These are phyloP conservation scores for Tolypocladium endophyticum DNA, from an alignment of 2,329 filamentous ascomycete genomes.

Conservation along the genomic window DNA sequence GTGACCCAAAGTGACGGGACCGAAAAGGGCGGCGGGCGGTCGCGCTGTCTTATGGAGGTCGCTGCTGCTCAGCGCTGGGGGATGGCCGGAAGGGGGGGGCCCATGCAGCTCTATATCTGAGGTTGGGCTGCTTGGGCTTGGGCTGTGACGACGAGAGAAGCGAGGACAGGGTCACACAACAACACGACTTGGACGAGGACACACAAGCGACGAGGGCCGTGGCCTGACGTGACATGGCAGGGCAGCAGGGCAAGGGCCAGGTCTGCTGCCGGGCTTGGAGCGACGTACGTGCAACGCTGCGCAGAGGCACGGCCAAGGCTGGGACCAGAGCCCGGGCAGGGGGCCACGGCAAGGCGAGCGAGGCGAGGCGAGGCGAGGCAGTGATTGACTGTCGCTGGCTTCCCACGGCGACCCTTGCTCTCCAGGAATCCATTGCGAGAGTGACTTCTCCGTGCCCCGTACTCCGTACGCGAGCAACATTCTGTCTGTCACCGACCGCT, in stretches of 20 bases:
- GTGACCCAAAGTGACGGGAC: slow-evolving; percentile 2
- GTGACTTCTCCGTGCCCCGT: no score
- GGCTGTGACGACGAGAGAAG: background rate
- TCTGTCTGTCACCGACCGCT: background rate
- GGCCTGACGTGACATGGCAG: slow-evolving; percentile 7
- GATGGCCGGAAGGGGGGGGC: slow-evolving; percentile 1
- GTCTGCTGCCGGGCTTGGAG: background rate
- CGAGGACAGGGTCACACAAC: background rate
- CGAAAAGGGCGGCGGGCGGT: background rate
- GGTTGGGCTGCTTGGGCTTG: background rate
- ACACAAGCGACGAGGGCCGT: slow-evolving; percentile 2
- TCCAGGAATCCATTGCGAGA: no score
- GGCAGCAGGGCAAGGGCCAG: slow-evolving; percentile 1
- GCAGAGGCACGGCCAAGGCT: background rate
- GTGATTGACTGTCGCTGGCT: background rate
- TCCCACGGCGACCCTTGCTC: no score
- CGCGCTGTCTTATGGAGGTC: background rate
- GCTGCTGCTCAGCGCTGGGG: background rate
- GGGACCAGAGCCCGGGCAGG: background rate
- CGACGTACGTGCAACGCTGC: background rate
- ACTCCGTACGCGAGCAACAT: background rate
- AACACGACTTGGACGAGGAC: background rate
- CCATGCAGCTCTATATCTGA: background rate
- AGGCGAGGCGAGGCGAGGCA: slow-evolving; percentile 4
- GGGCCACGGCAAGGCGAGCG: slow-evolving; percentile 3